Conservation (phyloP, 2,329 filamentous ascomycete genomes). For the Alternaria postmessia region DNA sequence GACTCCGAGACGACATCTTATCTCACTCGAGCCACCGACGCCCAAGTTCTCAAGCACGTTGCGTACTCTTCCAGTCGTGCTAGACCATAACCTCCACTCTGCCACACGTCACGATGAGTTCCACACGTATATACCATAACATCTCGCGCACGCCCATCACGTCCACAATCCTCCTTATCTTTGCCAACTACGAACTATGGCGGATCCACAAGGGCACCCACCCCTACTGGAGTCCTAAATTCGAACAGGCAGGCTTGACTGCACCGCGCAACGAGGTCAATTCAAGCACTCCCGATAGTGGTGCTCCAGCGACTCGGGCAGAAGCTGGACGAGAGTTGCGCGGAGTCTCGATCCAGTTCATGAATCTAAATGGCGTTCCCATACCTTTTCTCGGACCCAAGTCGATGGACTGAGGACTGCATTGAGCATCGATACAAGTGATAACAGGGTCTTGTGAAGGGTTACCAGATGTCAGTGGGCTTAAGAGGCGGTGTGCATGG, state of each 20-base stretch:
- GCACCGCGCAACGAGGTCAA: slow-evolving; percentile 16
- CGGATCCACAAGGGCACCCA: slow-evolving; percentile 41
- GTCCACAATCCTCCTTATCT: slow-evolving; percentile 28
- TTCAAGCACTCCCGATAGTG: slow-evolving; percentile 10
- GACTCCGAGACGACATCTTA: slow-evolving; percentile 25
- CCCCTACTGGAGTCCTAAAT: slow-evolving; percentile 33
- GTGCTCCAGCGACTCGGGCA: slow-evolving; percentile 1
- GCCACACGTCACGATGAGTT: slow-evolving; percentile 18
- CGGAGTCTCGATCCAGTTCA: slow-evolving; percentile 32
- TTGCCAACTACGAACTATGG: slow-evolving; percentile 36
- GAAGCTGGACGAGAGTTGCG: slow-evolving; percentile 11
- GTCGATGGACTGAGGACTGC: not conserved
- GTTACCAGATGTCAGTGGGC: not conserved
- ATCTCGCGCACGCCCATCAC: slow-evolving; percentile 21
- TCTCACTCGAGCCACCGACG: slow-evolving; percentile 6
- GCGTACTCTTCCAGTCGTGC: slow-evolving; percentile 8
- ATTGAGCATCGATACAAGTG: not conserved
- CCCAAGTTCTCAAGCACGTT: slow-evolving; percentile 1
- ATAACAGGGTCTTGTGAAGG: not conserved
- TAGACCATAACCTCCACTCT: not conserved
- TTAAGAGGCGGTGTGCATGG: not conserved
- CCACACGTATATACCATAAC: slow-evolving; percentile 22
- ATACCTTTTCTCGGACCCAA: slow-evolving; percentile 27
- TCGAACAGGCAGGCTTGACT: slow-evolving; percentile 31
- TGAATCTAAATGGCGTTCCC: slow-evolving; percentile 39